phyloP scores from a whole-genome alignment of 805 yeast genomes.

The Jamesozyma piceae region DNA sequence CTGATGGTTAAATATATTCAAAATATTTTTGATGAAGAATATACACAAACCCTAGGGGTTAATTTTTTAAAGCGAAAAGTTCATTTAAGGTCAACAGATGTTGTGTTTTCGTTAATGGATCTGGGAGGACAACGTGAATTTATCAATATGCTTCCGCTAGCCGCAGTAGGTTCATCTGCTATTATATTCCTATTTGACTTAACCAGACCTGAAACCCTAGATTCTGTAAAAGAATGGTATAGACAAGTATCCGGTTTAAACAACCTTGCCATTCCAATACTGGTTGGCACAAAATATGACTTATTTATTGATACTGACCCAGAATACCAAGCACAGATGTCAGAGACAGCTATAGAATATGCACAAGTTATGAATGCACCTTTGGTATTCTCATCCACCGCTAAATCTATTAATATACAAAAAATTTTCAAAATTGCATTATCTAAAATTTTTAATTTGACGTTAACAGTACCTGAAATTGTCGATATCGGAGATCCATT shows the following conservation, averaged over 20 bases:
- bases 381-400: constrained; percentile 80
- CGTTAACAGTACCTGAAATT: constrained; percentile 75
- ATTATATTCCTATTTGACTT: constrained; percentile 83
- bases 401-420: constrained; percentile 86
- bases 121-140: constrained; percentile 93
- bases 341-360: constrained; percentile 71
- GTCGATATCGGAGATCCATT: constrained; percentile 86
- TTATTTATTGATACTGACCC: constrained; percentile 67
- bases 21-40: constrained; percentile 82
- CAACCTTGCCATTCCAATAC: constrained; percentile 79
- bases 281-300: constrained; percentile 92
- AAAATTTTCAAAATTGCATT: constrained; percentile 86
- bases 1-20: constrained; percentile 96
- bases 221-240: constrained; percentile 91
- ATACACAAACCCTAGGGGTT: constrained; percentile 90
- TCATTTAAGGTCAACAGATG: constrained; percentile 73
- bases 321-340: constrained; percentile 75
- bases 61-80: constrained; percentile 89
- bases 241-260: constrained; percentile 84
- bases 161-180: constrained; percentile 86
- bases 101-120: constrained; percentile 90
- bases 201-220: constrained; percentile 75
- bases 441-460: constrained; percentile 82
- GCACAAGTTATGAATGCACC: constrained; percentile 85
- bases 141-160: constrained; percentile 89